Percentiles rank a stretch among this genome's conserved stretches.
These are phyloP conservation scores for Thelonectria blattea DNA, from an alignment of 2,329 filamentous ascomycete genomes.

Conservation along the genomic window DNA sequence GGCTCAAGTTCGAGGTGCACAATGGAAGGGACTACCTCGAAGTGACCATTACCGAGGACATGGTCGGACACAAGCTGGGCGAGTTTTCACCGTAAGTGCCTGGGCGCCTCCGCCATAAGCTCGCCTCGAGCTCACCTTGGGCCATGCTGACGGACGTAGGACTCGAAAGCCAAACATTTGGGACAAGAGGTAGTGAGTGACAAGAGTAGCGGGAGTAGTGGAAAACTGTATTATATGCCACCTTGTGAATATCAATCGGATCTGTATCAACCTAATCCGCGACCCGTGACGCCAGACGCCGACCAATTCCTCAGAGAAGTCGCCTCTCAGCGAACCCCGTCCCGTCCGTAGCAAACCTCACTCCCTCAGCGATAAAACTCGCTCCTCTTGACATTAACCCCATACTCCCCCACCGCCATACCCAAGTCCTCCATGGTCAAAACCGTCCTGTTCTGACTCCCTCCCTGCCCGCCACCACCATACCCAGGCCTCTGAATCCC, in stretches of 20 bases:
- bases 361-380: constrained; percentile 83
- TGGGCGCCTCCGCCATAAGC: too few species aligned
- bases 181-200: constrained; percentile 45
- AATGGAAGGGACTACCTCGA: constrained; percentile 89
- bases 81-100: constrained; percentile 81
- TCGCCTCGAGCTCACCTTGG: too few species aligned
- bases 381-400: constrained; percentile 94
- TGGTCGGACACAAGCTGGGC: constrained; percentile 94
- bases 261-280: constrained; percentile 11
- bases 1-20: constrained; percentile 86
- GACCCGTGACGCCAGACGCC: constrained; percentile 29
- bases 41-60: constrained; percentile 86
- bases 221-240: constrained; percentile 40
- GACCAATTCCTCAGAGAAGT: constrained; percentile 2
- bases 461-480: constrained; percentile 87
- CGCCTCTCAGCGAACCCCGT: too few species aligned
- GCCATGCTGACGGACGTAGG: constrained; percentile 42
- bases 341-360: neutral
- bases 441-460: constrained; percentile 88
- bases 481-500: constrained; percentile 80
- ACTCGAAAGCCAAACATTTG: constrained; percentile 66
- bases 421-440: constrained; percentile 98
- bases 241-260: neutral
- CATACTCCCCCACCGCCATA: constrained; percentile 97
- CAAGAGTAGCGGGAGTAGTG: constrained; percentile 28